Percentiles rank a stretch among this genome's conserved stretches.
Evolutionary conservation across 179 eudicot species (phyloP).

Genomic region (Gypsophila paniculata): DNA sequence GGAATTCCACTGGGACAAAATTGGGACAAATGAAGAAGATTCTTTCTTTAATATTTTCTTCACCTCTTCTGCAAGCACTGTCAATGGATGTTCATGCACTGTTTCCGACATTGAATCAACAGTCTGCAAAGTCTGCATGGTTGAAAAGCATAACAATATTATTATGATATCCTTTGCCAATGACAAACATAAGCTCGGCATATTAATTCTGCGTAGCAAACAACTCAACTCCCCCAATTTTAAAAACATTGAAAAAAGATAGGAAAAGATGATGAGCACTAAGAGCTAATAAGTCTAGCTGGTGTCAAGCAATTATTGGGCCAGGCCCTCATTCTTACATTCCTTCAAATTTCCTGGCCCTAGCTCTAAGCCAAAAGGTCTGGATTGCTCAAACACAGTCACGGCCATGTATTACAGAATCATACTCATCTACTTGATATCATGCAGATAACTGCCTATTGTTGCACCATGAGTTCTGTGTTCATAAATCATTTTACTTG

Average conservation of each 20-base stretch:
- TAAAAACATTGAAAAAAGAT: not conserved
- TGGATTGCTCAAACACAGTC: not conserved
- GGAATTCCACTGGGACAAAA: constrained; percentile 74
- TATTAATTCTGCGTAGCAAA: not conserved
- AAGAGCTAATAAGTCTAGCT: not conserved
- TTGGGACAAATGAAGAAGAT: constrained; percentile 61
- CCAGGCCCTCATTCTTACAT: not conserved
- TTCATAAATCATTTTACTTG: not conserved
- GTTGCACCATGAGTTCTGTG: not conserved
- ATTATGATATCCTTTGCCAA: constrained; percentile 4
- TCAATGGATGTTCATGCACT: constrained; percentile 76
- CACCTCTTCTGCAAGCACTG: constrained; percentile 82
- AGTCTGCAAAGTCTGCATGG: constrained; percentile 61
- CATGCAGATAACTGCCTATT: not conserved
- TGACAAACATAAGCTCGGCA: not conserved
- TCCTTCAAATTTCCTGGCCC: not conserved
- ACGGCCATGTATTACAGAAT: not conserved
- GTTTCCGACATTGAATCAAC: constrained; percentile 68
- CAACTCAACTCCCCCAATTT: not conserved
- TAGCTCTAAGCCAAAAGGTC: not conserved
- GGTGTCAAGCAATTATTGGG: not conserved
- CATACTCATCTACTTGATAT: not conserved
- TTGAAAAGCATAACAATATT: not conserved
- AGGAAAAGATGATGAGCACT: not conserved
- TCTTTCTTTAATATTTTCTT: constrained; percentile 73